Evolutionary conservation across 345 rosid species (phyloP).

Genomic region (Brassica napus): Da-Ae NC_063452.1:62933001-62933500

Average conservation of each 20-base stretch:
- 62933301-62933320: slow-evolving; percentile 71
- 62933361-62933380: slow-evolving; percentile 81
- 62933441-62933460: neutral
- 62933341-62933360: slow-evolving; percentile 76
- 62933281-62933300: neutral
- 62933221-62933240: neutral
- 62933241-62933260: neutral
- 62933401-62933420: slow-evolving; percentile 49
- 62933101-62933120: slow-evolving; percentile 10
- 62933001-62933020: slow-evolving; percentile 77
- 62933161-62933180: slow-evolving; percentile 6
- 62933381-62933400: slow-evolving; percentile 60
- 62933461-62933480: neutral
- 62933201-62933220: slow-evolving; percentile 14
- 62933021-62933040: slow-evolving; percentile 68
- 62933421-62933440: slow-evolving; percentile 36
- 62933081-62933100: slow-evolving; percentile 69
- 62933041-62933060: slow-evolving; percentile 73
- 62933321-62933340: slow-evolving; percentile 76
- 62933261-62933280: neutral
- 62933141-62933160: slow-evolving; percentile 7
- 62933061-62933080: slow-evolving; percentile 86
- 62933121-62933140: neutral
- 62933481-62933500: slow-evolving; percentile 10
- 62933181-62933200: neutral